Evolutionary conservation across 805 yeast genomes (phyloP), one percentile per base, ranked within the genome.

Genomic region (Wickerhamomyces mucosus): DNA sequence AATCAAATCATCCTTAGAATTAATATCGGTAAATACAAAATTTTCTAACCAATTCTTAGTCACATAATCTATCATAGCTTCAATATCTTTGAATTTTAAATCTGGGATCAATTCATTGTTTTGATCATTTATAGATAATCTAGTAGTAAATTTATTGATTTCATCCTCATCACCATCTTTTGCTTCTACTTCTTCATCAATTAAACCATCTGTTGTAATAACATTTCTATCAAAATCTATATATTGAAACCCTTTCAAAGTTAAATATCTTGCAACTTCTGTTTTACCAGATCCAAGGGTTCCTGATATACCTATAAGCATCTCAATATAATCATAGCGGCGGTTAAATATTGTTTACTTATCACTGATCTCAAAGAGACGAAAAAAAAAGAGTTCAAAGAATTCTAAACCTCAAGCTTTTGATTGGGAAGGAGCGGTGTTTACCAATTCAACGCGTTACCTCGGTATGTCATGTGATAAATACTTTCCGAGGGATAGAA

Each of bases 231-330:
- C 46, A 17, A 48, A 41, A 13, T 50, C 51, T 14, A 70, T 46
- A 37, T 39, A 45, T 27, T 48, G 41, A 54, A 76, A 78, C 13
- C 79, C 82, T 36, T 68, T 73, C 28, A 56, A 55, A 4, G 61
- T 57, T 30, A 82, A 57, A 48, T 73, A 79, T 26, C 71, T 55
- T 1, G 75, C 75, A 2, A 78, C 74, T 36, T 74, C 78, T 3
- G 73, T 63, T 43, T 76, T 73, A 1, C 94, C 94, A 12, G 86
- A 66, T 27, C 75, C 64, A 1, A 67, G 45, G 0, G 84, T 68
- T 0, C 94, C 94, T 1, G 88, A 72, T 5, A 82, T 63, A 3
- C 89, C 92, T 16, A 82, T 68, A 26, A 83, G 61, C 94, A 82
- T 82, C 4, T 4, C 12, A 17, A 17, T n/a, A n/a, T n/a, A n/a